Evolutionary conservation across 2,329 filamentous ascomycete genomes (phyloP), one percentile per base, ranked within the genome.

Genomic region (Fusarium pseudoanthophilum): DNA sequence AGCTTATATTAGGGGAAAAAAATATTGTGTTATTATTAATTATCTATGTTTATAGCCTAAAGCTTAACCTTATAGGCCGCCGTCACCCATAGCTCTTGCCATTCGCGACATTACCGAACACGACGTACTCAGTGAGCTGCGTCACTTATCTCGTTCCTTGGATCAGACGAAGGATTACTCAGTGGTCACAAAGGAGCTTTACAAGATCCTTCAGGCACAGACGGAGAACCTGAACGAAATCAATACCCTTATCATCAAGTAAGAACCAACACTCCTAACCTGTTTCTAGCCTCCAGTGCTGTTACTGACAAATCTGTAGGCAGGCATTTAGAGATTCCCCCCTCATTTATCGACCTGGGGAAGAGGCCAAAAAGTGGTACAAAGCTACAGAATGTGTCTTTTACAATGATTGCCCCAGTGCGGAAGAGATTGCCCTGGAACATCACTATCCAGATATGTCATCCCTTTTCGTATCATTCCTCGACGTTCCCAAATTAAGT

Each of bases 161-260:
- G 42, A 49, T 14, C 30, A 49, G 4, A 10, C 7, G 0, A 24
- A 37, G 11, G 56, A 59, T 3, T n/a, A 49, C 32, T 49, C 40
- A 0, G 6, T 11, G 14, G 15, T 36, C 2, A 9, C 10, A 0
- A 28, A 1, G 2, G n/a, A 49, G 1, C 40, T 59, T 3, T 59
- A 59, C 4, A 30, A 1, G 14, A 28, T 49, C 13, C 32, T 59
- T 1, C 56, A 59, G 30, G 3, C 8, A 1, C 40, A 30, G 13
- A 26, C 18, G 5, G 6, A 37, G 2, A 28, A 6, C 7, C 18
- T 49, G 20, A 36, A 36, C 2, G 40, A 59, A 14, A 18, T 28
- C 3, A 36, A n/a, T 8, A 3, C 5, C 4, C 32, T 59, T 1
- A 16, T 49, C 2, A 15, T 49, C 14, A 36, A n/a, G 56, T 59